These are phyloP conservation scores for Botrytis paeoniae DNA, from an alignment of 2,329 filamentous ascomycete genomes.

Conservation along the genomic window DNA sequence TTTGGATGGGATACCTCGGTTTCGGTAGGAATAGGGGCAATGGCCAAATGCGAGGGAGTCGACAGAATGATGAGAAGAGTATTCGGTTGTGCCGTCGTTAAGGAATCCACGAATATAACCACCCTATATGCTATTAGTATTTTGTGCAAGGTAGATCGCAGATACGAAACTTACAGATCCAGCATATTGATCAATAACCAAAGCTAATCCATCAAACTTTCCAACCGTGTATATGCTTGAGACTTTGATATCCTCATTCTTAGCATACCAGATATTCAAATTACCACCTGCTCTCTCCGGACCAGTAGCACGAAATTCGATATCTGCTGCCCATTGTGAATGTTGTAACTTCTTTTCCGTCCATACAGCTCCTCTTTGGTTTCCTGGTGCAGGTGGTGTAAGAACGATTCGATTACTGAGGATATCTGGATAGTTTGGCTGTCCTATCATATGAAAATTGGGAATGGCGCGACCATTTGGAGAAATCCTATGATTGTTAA, in stretches of 20 bases:
- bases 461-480: constrained; percentile 35
- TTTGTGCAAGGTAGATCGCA: neutral
- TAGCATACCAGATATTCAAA: constrained; percentile 88
- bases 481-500: constrained; percentile 33
- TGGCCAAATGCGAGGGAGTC: constrained; percentile 90
- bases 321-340: constrained; percentile 74
- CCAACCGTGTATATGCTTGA: constrained; percentile 81
- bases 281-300: constrained; percentile 84
- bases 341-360: constrained; percentile 60
- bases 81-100: constrained; percentile 85
- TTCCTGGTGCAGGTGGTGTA: constrained; percentile 83
- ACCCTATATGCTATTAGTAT: constrained; percentile 42
- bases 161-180: constrained; percentile 48
- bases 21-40: constrained; percentile 87
- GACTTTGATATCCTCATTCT: constrained; percentile 65
- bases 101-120: constrained; percentile 89
- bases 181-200: constrained; percentile 82
- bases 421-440: constrained; percentile 55
- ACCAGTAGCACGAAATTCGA: constrained; percentile 85
- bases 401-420: constrained; percentile 90
- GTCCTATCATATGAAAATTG: constrained; percentile 38
- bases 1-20: constrained; percentile 79
- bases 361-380: constrained; percentile 82
- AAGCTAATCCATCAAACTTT: constrained; percentile 83
- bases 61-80: constrained; percentile 69